phyloP scores from a whole-genome alignment of 225 moss, liverwort and hornwort species.

The Straminergon stramineum region DNA sequence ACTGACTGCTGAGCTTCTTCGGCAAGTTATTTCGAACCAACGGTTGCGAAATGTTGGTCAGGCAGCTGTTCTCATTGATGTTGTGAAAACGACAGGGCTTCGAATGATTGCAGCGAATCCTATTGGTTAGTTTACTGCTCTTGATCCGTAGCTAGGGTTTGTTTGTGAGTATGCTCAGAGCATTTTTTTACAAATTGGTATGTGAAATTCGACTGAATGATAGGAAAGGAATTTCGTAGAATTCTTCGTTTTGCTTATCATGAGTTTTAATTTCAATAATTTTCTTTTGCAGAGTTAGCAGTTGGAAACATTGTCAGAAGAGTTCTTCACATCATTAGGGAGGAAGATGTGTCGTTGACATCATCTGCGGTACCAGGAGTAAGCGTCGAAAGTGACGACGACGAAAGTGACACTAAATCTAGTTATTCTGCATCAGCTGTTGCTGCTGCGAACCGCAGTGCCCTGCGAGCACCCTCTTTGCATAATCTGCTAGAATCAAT shows the following conservation, averaged over 20 bases:
- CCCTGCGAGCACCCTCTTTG: slow-evolving; percentile 75
- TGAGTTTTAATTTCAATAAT: background rate
- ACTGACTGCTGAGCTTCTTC: slow-evolving; percentile 75
- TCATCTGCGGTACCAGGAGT: slow-evolving; percentile 51
- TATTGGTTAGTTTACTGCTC: slow-evolving; percentile 50
- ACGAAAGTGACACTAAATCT: slow-evolving; percentile 44
- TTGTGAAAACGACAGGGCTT: slow-evolving; percentile 71
- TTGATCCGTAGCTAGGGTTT: background rate
- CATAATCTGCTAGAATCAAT: slow-evolving; percentile 90
- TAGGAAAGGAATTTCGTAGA: background rate
- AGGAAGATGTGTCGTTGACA: slow-evolving; percentile 91
- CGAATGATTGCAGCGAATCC: slow-evolving; percentile 97
- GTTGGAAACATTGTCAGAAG: slow-evolving; percentile 89
- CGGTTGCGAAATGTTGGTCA: slow-evolving; percentile 73
- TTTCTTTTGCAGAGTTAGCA: slow-evolving; percentile 61
- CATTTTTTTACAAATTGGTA: background rate
- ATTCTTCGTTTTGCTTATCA: background rate
- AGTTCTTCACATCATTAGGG: slow-evolving; percentile 87
- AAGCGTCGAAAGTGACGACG: slow-evolving; percentile 68
- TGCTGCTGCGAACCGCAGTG: slow-evolving; percentile 91
- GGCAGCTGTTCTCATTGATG: slow-evolving; percentile 66
- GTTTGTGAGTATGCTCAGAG: background rate
- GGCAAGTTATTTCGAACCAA: slow-evolving; percentile 84
- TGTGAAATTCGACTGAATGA: background rate
- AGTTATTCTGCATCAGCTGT: slow-evolving; percentile 66